These are phyloP conservation scores for Limtongia smithiae DNA, from an alignment of 805 yeast species.

Conservation along the genomic window DNA sequence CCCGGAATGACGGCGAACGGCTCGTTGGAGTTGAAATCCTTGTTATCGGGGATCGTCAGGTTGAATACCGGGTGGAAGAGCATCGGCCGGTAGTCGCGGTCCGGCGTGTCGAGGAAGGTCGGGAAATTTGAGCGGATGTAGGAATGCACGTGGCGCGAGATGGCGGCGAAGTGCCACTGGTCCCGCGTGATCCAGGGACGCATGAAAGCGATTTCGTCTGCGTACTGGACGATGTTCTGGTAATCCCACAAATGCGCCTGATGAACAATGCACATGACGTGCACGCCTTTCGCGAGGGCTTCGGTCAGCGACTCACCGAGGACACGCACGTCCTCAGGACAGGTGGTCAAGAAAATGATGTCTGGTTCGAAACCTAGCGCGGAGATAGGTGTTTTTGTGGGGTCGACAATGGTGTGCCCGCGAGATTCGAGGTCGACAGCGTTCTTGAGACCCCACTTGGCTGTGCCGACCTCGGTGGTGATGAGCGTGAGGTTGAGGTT, in stretches of 20 bases:
- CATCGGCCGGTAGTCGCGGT: slow-evolving; percentile 5
- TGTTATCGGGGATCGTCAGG: not conserved
- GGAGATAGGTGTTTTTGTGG: not conserved
- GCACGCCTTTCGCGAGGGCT: slow-evolving; percentile 12
- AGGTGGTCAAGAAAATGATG: slow-evolving; percentile 12
- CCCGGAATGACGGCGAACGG: slow-evolving; percentile 21
- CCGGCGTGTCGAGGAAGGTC: slow-evolving; percentile 5
- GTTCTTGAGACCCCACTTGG: too few relatives aligned
- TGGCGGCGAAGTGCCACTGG: slow-evolving; percentile 19
- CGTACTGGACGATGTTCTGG: too few relatives aligned
- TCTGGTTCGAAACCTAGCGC: slow-evolving; percentile 6
- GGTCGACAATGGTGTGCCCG: not conserved
- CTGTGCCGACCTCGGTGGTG: slow-evolving; percentile 6
- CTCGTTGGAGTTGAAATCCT: not conserved
- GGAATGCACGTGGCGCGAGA: slow-evolving; percentile 15
- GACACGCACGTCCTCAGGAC: slow-evolving; percentile 6
- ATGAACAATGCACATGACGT: slow-evolving; percentile 20
- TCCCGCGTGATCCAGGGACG: slow-evolving; percentile 14
- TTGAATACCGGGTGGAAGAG: slow-evolving; percentile 21
- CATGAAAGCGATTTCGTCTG: slow-evolving; percentile 15
- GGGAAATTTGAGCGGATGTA: slow-evolving; percentile 17
- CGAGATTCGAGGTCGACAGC: too few relatives aligned
- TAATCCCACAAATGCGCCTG: slow-evolving; percentile 23
- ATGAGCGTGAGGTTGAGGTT: slow-evolving; percentile 6
- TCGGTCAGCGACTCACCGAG: not conserved